These are phyloP conservation scores for Neurospora sp. DNA, from an alignment of 495 filamentous ascomycete species.

Conservation along the genomic window DNA sequence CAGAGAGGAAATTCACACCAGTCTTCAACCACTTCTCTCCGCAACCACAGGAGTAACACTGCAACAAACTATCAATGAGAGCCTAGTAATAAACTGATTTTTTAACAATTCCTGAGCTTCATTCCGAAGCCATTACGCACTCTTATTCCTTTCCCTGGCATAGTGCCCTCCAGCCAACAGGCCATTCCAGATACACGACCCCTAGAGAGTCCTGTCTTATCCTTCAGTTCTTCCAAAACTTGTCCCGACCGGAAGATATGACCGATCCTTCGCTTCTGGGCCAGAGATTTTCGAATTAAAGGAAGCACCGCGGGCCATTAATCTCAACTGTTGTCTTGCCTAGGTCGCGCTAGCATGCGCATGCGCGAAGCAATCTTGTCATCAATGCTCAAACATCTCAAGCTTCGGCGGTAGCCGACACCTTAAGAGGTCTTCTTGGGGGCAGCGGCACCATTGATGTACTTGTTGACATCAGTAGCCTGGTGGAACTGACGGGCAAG, in stretches of 20 bases:
- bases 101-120: not conserved
- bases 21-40: not conserved
- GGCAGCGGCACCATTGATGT: conserved; percentile 46
- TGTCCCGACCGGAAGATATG: not conserved
- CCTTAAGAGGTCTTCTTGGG: conserved; percentile 41
- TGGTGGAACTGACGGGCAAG: conserved; percentile 62
- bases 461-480: conserved; percentile 65
- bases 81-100: not conserved
- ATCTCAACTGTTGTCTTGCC: not conserved
- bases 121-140: not conserved
- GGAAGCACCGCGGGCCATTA: not conserved
- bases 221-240: not conserved
- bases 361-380: conserved; percentile 10
- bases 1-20: not conserved
- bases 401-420: not conserved
- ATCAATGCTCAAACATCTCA: not conserved
- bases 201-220: not conserved
- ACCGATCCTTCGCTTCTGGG: not conserved
- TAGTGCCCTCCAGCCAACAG: not conserved
- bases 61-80: not conserved
- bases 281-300: not conserved
- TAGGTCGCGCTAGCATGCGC: conserved; percentile 1
- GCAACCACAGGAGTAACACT: not conserved
- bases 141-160: not conserved
- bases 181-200: not conserved